Base-by-base conservation (phyloP, 805 yeast species). In the Lipomyces sp. region DNA sequence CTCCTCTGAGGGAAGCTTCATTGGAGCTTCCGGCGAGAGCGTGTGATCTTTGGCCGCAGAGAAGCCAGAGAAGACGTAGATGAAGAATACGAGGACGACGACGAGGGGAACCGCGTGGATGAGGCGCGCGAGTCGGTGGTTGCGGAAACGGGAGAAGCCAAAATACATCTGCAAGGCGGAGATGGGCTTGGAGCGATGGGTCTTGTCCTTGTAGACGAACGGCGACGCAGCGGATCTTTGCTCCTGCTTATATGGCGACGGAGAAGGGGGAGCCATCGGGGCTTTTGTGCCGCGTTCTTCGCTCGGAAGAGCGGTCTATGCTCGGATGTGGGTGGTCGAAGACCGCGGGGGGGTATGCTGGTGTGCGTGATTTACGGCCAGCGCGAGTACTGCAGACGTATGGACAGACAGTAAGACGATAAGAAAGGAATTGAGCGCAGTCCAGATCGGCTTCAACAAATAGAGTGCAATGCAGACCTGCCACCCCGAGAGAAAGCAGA, bases 191-290 rank as follows among this genome's bases (percentile, higher is more conserved):
- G 39, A 19, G 43, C 39, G n/a, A n/a, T n/a, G n/a, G n/a, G 49
- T 18, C 39, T 49, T 49, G 48, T 49, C 53, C 38, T 49, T 49
- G 45, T 44, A 49, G 8, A 45, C 21, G 33, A 8, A 41, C 35
- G 39, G 31, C 29, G 36, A 42, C 36, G 18, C 35, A 21, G 18
- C 28, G 41, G 19, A 36, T 35, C 41, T 36, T 36, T 34, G 26
- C 36, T 34, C 35, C 41, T 40, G 28, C 41, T 26, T 26, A 8
- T 2, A 43, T 24, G 31, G 28, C 3, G 47, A 5, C 34, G 14
- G 39, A 24, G 10, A 28, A 4, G 24, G 43, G 16, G 43, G 16
- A 21, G 26, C 39, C 13, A 31, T 28, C 19, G 26, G 14, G 22
- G n/a, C n/a, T 32, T 14, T 11, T 6, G 29, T 13, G 21, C 40